Evolutionary conservation across 2,329 filamentous ascomycete species (phyloP), one percentile per base, ranked within the genome.

Genomic region (Cladosporium oxysporum): DNA sequence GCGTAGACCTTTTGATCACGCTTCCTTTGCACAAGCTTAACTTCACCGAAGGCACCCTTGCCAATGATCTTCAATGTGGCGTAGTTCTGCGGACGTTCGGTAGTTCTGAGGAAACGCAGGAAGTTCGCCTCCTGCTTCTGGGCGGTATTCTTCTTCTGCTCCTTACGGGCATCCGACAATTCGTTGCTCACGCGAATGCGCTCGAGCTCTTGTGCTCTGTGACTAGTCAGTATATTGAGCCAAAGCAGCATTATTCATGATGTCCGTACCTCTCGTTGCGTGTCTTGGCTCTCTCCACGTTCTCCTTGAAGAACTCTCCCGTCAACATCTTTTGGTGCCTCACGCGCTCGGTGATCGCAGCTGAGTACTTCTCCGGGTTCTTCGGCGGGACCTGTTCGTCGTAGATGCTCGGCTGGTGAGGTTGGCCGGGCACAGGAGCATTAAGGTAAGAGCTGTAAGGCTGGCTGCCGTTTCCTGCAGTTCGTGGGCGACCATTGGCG

Each of bases 41-140:
- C 95, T 80, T 99, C 95, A 78, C 95, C 95, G 76, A 99, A 99
- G 16, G 95, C 95, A 80, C 95, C 95, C 84, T 99, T 99, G 76
- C 95, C 95, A 73, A 99, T 99, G 72, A 98, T 94, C 84, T 98
- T 98, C 80, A 98, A 86, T 1, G 94, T 98, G 70, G 89, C 88
- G 84, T 98, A 99, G 82, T 98, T 98, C 72, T 94, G 89, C 12
- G 94, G 93, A 79, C 90, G 90, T 78, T 98, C 93, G 79, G 92
- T 94, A 66, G 94, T 97, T 65, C 94, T 89, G 74, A 98, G 83
- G 83, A 98, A 97, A 47, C 94, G 92, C 69, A 99, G 84, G 79
- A 97, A 98, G 74, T 93, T 91, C 60, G 91, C 92, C 79, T 98
- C 94, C 74, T 93, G 92, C 74, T 91, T 90, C 65, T 93, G 91